Conservation (phyloP, 2,329 filamentous ascomycete genomes). For the Microdochium nivale region DNA sequence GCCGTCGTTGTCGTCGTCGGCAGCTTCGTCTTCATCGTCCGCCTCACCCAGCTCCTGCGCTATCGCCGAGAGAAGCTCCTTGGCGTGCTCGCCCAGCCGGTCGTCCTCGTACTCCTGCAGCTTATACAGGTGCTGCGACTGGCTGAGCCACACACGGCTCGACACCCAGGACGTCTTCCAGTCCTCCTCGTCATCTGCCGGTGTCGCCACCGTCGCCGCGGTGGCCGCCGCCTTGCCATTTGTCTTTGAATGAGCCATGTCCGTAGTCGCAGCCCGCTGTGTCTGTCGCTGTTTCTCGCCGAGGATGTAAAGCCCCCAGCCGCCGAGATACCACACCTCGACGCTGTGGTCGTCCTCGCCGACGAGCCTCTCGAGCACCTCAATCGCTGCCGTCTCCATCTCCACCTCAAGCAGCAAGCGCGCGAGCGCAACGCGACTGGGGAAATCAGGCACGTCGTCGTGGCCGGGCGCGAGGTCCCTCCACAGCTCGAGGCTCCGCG, state of each 20-base stretch:
- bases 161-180: conserved; percentile 60
- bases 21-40: conserved; percentile 44
- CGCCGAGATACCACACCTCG: conserved; percentile 94
- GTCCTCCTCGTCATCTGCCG: conserved; percentile 29
- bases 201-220: conserved; percentile 20
- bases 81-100: conserved; percentile 63
- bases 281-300: conserved; percentile 57
- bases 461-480: conserved; percentile 66
- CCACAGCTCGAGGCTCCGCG: conserved; percentile 76
- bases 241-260: conserved; percentile 17
- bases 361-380: conserved; percentile 76
- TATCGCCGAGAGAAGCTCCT: conserved; percentile 59
- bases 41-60: conserved; percentile 56
- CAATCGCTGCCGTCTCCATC: conserved; percentile 75
- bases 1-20: conserved; percentile 41
- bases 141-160: conserved; percentile 74
- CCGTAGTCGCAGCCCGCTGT: conserved; percentile 28
- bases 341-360: conserved; percentile 89
- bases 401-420: conserved; percentile 84
- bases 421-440: conserved; percentile 74
- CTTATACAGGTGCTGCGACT: conserved; percentile 71
- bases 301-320: conserved; percentile 80
- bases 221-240: conserved; percentile 13
- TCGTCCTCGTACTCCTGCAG: conserved; percentile 80
- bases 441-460: conserved; percentile 71